Evolutionary conservation across 2,329 filamentous ascomycete genomes (phyloP).

Genomic region (Colletotrichum tabaci): DNA sequence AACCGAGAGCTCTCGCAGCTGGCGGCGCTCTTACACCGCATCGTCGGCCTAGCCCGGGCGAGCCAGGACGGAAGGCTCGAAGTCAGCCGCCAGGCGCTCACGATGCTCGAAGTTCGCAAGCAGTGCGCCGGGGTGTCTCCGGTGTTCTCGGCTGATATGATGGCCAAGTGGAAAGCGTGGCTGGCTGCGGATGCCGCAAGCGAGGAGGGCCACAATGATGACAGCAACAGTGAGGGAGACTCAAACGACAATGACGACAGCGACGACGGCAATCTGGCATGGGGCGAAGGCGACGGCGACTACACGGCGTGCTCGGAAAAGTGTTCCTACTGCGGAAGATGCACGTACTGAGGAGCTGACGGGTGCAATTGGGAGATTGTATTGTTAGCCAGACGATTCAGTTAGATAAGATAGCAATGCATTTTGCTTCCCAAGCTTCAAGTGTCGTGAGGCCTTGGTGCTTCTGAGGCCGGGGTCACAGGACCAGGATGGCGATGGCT

Average conservation of each 20-base stretch:
- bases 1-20: slow-evolving; percentile 50
- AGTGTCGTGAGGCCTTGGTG: background rate
- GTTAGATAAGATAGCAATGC: background rate
- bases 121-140: slow-evolving; percentile 23
- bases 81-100: slow-evolving; percentile 16
- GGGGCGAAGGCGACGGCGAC: slow-evolving; percentile 23
- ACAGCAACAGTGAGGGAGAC: background rate
- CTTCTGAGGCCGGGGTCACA: too few relatives aligned
- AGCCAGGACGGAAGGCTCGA: slow-evolving; percentile 26
- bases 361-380: too few relatives aligned
- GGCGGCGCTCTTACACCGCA: slow-evolving; percentile 45
- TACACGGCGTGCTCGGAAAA: slow-evolving; percentile 40
- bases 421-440: background rate
- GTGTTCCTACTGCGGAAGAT: slow-evolving; percentile 41
- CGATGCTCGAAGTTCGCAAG: slow-evolving; percentile 2
- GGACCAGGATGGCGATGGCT: background rate
- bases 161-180: slow-evolving; percentile 23
- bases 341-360: slow-evolving; percentile 28
- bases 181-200: background rate
- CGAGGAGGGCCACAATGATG: background rate
- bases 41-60: slow-evolving; percentile 28
- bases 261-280: slow-evolving; percentile 14
- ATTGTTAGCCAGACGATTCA: background rate
- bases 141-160: slow-evolving; percentile 14
- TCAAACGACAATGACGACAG: too few relatives aligned